These are phyloP conservation scores for Penicillium sp. DNA, from an alignment of 2,329 filamentous ascomycete species.

Conservation along the genomic window DNA sequence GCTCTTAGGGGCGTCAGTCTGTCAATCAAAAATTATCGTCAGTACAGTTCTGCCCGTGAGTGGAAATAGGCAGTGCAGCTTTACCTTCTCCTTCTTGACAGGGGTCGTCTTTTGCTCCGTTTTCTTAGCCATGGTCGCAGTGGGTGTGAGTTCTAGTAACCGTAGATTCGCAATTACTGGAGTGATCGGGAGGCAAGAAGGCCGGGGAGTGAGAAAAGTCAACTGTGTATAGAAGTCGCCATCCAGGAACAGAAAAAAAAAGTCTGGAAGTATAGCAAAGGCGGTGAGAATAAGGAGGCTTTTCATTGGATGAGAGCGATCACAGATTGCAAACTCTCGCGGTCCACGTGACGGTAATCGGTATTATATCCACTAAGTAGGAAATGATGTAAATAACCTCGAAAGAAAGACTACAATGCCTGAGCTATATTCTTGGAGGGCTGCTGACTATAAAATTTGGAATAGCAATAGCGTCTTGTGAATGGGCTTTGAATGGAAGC, in stretches of 20 bases:
- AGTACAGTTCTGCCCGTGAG: background rate
- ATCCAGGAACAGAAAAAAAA: slow-evolving; percentile 24
- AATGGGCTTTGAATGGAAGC: too few species aligned
- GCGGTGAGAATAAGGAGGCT: slow-evolving; percentile 22
- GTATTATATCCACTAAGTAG: background rate
- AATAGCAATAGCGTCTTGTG: too few species aligned
- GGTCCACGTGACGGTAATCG: background rate
- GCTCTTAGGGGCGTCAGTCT: slow-evolving; percentile 28
- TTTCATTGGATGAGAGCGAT: slow-evolving; percentile 22
- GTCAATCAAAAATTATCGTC: slow-evolving; percentile 3
- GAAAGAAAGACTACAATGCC: too few species aligned
- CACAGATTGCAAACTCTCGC: background rate
- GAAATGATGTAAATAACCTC: too few species aligned
- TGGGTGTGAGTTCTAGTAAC: background rate
- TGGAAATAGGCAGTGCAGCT: background rate
- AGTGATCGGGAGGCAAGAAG: slow-evolving; percentile 1
- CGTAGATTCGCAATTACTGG: background rate
- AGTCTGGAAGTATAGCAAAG: slow-evolving; percentile 23
- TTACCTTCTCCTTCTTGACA: slow-evolving; percentile 30
- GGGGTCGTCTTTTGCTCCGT: slow-evolving; percentile 23
- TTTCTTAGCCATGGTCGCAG: slow-evolving; percentile 32
- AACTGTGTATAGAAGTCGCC: slow-evolving; percentile 9
- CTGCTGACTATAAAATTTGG: too few species aligned
- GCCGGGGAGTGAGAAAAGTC: background rate
- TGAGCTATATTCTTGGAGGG: too few species aligned